A percentile compares a stretch with the other conserved stretches of the same genome.
Evolutionary conservation across 495 filamentous ascomycete genomes (phyloP).

Genomic region (Viridothelium virens): DNA sequence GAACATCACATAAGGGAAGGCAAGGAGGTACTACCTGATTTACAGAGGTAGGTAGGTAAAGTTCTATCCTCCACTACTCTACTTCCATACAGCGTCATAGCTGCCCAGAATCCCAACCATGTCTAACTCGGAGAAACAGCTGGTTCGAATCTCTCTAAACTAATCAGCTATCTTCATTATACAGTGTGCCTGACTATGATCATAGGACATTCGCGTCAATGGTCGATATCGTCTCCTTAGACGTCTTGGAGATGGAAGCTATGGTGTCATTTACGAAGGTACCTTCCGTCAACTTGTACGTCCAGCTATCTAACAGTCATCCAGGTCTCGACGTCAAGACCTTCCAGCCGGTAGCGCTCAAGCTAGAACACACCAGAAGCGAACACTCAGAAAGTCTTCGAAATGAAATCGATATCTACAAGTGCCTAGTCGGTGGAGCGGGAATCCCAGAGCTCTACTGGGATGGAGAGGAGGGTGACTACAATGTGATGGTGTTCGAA

Average conservation of each 20-base stretch:
- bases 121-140: neutral
- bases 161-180: neutral
- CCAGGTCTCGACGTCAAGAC: conserved; percentile 15
- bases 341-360: conserved; percentile 15
- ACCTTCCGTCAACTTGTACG: neutral
- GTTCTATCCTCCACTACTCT: neutral
- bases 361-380: conserved; percentile 16
- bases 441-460: conserved; percentile 22
- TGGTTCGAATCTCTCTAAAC: neutral
- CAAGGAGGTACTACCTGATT: too few species aligned
- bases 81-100: neutral
- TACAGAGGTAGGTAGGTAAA: too few species aligned
- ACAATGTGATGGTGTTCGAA: conserved; percentile 21
- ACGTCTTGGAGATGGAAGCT: conserved; percentile 31
- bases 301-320: neutral
- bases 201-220: conserved; percentile 28
- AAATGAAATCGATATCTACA: conserved; percentile 19
- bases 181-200: neutral
- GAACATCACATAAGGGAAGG: too few species aligned
- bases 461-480: conserved; percentile 19
- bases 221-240: conserved; percentile 27
- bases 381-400: conserved; percentile 13
- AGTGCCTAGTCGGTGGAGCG: conserved; percentile 7
- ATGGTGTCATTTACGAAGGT: conserved; percentile 30
- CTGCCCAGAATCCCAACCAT: neutral